These are phyloP conservation scores for Circinella umbellata DNA, from an alignment of 371 early-diverging fungal species.

Conservation along the genomic window DNA sequence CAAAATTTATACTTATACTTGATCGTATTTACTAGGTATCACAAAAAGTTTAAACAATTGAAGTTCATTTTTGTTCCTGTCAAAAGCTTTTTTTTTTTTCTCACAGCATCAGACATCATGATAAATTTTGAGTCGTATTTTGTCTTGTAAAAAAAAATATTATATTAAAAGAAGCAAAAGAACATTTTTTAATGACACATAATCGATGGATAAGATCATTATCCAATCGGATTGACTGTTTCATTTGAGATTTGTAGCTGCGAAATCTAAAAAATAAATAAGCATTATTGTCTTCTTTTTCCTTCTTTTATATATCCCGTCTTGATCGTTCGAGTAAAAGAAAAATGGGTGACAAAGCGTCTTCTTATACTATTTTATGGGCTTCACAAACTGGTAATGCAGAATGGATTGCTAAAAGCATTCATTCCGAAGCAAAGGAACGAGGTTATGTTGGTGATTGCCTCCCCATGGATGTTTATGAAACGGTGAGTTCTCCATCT, in stretches of 20 bases:
- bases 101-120: too few species aligned
- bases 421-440: conserved; percentile 73
- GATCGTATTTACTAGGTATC: too few species aligned
- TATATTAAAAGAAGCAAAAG: too few species aligned
- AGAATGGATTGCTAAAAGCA: conserved; percentile 87
- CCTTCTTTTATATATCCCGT: not conserved
- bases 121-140: too few species aligned
- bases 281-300: not conserved
- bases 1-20: too few species aligned
- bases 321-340: not conserved
- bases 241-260: conserved; percentile 1
- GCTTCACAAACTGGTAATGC: conserved; percentile 95
- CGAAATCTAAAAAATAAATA: not conserved
- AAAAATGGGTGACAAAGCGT: conserved; percentile 27
- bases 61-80: too few species aligned
- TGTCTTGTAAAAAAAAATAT: too few species aligned
- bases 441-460: conserved; percentile 72
- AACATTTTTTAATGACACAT: too few species aligned
- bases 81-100: too few species aligned
- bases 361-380: conserved; percentile 64
- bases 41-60: too few species aligned
- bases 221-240: not conserved
- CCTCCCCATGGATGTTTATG: conserved; percentile 74
- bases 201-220: too few species aligned
- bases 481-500: conserved; percentile 48